Evolutionary conservation across 2,329 filamentous ascomycete species (phyloP), one percentile per base, ranked within the genome.

Genomic region (Lecanoromycetidae sp.): DNA sequence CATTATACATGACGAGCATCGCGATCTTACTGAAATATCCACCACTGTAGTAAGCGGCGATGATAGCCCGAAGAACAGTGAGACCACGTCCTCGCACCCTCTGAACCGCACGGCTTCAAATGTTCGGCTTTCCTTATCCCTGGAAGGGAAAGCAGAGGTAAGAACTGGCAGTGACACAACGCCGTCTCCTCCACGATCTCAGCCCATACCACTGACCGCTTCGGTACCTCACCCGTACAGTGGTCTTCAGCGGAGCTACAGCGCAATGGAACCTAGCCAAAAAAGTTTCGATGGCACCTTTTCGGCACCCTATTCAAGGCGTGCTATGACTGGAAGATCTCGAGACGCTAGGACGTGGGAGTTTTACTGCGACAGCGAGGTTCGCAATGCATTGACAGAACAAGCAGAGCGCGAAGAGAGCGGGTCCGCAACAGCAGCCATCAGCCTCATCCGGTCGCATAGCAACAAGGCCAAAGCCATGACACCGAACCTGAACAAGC

Each of bases 271-370:
- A 30, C 69, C 73, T 47, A 66, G 79, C 74, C 4, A 66, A 79
- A 33, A 25, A 20, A 3, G 35, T 33, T 3, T 25, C 19, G 22
- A 9, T 25, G 37, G 20, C 29, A 17, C 39, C 37, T 10, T 33
- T 43, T 29, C 49, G 36, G 34, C 40, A 44, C 29, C n/a, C 33
- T 25, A 43, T 41, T 27, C 41, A 36, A 55, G 57, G 27, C 56
- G 58, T 46, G 60, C 61, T 20, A 57, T 58, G 44, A 56, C 63
- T 13, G 85, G 85, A 46, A 77, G 90, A 48, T 94, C 88, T 48
- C 80, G 86, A 46, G 85, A 95, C 62, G 85, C 87, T 15, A 80
- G 87, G 42, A 84, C 83, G 5, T 95, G 90, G 90, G 86, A 94
- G 59, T 87, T 87, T 48, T 88, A 84, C 67, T 90, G 86, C 57